phyloP scores from a whole-genome alignment of 2,329 filamentous ascomycete species.

The Pseudogymnoascus sp. region DNA sequence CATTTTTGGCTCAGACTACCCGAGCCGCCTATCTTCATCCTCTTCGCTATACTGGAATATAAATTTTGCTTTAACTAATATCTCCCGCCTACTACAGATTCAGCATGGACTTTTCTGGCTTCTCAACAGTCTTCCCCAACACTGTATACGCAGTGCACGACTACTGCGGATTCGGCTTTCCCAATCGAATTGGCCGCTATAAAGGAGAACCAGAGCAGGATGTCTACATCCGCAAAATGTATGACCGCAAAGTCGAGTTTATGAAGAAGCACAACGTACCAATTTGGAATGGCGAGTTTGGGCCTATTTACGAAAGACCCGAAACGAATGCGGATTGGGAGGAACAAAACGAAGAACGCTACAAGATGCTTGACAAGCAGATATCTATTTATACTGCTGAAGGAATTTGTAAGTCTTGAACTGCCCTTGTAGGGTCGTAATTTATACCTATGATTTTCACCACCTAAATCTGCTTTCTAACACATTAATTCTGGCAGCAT shows the following conservation, averaged over 20 bases:
- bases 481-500: neutral
- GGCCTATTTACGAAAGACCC: neutral
- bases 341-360: neutral
- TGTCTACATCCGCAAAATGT: slow-evolving; percentile 32
- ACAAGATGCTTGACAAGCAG: slow-evolving; percentile 2
- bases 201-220: slow-evolving; percentile 34
- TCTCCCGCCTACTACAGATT: slow-evolving; percentile 31
- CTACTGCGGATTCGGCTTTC: slow-evolving; percentile 36
- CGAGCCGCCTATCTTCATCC: neutral
- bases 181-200: slow-evolving; percentile 30
- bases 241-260: slow-evolving; percentile 39
- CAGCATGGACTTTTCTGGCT: slow-evolving; percentile 36
- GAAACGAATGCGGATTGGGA: neutral
- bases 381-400: slow-evolving; percentile 10
- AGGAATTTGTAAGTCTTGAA: slow-evolving; percentile 2
- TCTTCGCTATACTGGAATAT: neutral
- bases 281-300: slow-evolving; percentile 34
- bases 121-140: slow-evolving; percentile 34
- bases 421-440: neutral
- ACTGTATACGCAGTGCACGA: slow-evolving; percentile 37
- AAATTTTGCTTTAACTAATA: neutral
- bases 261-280: slow-evolving; percentile 34
- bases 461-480: neutral
- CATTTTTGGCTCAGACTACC: neutral
- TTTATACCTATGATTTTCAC: neutral